Evolutionary conservation across 148 eudicot genomes (phyloP).

Genomic region (Salicornia ramosissima): DNA sequence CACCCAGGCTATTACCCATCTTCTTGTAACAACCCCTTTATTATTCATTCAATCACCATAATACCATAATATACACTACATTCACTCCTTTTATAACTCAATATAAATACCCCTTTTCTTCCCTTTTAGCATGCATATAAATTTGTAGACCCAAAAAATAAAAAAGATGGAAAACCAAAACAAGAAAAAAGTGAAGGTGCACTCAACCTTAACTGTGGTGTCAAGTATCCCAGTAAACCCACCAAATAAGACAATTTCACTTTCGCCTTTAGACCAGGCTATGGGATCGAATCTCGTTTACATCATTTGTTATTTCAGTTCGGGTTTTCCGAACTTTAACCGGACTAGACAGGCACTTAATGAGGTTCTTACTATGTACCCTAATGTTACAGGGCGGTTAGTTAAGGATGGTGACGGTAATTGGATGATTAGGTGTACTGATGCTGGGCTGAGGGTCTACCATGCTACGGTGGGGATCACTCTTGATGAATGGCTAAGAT

Average conservation of each 20-base stretch:
- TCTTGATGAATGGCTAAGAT: conserved; percentile 60
- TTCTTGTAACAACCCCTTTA: neutral
- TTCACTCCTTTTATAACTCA: no score
- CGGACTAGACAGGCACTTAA: conserved; percentile 29
- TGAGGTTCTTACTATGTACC: conserved; percentile 38
- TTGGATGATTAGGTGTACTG: conserved; percentile 55
- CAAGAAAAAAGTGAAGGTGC: conserved; percentile 25
- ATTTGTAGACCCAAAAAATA: neutral
- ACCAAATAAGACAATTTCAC: conserved; percentile 21
- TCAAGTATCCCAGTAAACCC: conserved; percentile 40
- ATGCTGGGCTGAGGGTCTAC: conserved; percentile 49
- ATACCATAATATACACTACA: neutral
- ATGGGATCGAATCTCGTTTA: conserved; percentile 46
- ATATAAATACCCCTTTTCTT: no score
- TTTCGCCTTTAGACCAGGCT: conserved; percentile 46
- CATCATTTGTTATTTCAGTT: conserved; percentile 40
- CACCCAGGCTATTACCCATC: no score
- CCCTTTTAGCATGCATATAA: neutral
- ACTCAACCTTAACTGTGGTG: conserved; percentile 46
- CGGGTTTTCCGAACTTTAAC: conserved; percentile 27
- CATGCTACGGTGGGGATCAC: conserved; percentile 38
- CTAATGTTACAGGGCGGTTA: conserved; percentile 48
- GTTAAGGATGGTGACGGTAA: conserved; percentile 30
- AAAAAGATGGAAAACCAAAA: neutral
- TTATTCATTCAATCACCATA: neutral